Evolutionary conservation across 805 yeast species (phyloP).

Genomic region (Kodamaea nitidulidarum): DNA sequence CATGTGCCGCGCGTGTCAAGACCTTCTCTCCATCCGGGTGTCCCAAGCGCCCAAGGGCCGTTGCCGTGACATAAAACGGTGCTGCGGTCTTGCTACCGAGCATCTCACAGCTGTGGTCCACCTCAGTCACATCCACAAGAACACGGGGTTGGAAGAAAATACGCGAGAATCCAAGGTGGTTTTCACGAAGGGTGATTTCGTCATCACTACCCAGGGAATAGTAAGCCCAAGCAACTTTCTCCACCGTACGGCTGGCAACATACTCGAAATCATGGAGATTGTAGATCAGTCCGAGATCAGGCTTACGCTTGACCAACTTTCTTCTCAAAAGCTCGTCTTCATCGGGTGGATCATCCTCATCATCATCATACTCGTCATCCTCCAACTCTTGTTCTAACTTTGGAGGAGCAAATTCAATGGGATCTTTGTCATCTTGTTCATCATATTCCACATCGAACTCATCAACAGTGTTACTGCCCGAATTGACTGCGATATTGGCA

Average conservation of each 20-base stretch:
- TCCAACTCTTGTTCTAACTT: conserved; percentile 11
- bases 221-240: conserved; percentile 84
- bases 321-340: conserved; percentile 25
- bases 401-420: conserved; percentile 14
- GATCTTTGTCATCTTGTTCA: conserved; percentile 32
- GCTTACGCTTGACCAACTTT: conserved; percentile 42
- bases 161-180: conserved; percentile 84
- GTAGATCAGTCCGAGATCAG: conserved; percentile 64
- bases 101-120: conserved; percentile 69
- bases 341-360: conserved; percentile 35
- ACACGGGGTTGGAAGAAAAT: conserved; percentile 83
- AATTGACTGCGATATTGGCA: conserved; percentile 14
- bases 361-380: conserved; percentile 27
- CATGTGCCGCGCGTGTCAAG: conserved; percentile 77
- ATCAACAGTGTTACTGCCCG: conserved; percentile 24
- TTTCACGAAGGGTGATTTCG: conserved; percentile 84
- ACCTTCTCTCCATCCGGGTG: conserved; percentile 91
- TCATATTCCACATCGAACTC: conserved; percentile 42
- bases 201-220: conserved; percentile 92
- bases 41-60: conserved; percentile 89
- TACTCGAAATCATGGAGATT: conserved; percentile 85
- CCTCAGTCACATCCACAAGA: conserved; percentile 71
- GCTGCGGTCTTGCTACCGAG: conserved; percentile 65
- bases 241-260: conserved; percentile 74
- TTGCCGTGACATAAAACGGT: conserved; percentile 88